These are phyloP conservation scores for Alternaria gansuensis DNA, from an alignment of 2,329 filamentous ascomycete genomes.

Conservation along the genomic window DNA sequence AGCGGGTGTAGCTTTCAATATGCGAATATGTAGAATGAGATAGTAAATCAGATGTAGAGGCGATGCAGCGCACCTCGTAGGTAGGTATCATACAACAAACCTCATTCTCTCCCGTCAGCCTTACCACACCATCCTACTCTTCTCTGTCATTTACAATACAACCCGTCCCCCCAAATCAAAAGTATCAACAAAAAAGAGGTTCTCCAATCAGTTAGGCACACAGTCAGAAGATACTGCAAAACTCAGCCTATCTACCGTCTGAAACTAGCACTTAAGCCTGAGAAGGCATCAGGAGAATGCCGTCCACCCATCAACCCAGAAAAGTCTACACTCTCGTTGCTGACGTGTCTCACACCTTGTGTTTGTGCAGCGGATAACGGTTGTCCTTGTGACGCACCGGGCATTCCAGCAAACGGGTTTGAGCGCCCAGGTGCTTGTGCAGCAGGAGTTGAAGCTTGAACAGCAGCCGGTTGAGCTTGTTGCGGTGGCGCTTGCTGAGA, in stretches of 20 bases:
- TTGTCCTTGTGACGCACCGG: conserved; percentile 32
- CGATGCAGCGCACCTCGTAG: conserved; percentile 14
- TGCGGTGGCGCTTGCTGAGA: conserved; percentile 55
- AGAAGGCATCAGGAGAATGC: conserved; percentile 82
- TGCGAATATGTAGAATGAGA: conserved; percentile 3
- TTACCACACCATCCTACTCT: not conserved
- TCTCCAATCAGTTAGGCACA: not conserved
- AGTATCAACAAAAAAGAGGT: conserved; percentile 1
- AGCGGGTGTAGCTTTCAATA: not conserved
- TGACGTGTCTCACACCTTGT: conserved; percentile 58
- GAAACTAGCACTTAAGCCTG: conserved; percentile 71
- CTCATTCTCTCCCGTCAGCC: not conserved
- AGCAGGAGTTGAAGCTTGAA: conserved; percentile 34
- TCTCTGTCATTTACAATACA: conserved; percentile 9
- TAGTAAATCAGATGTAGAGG: conserved; percentile 12
- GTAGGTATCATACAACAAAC: conserved; percentile 23
- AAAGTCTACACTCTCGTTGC: conserved; percentile 74
- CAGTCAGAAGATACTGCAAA: not conserved
- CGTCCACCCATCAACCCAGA: conserved; percentile 71
- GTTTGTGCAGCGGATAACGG: conserved; percentile 35
- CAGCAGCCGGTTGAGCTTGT: conserved; percentile 36
- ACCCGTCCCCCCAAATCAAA: not conserved
- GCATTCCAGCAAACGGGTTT: conserved; percentile 64
- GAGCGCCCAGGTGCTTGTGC: conserved; percentile 55
- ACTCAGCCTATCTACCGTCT: conserved; percentile 31